Base-by-base conservation (phyloP, 1,139 yeast genomes). In the Yamadazyma taylorii region DNA sequence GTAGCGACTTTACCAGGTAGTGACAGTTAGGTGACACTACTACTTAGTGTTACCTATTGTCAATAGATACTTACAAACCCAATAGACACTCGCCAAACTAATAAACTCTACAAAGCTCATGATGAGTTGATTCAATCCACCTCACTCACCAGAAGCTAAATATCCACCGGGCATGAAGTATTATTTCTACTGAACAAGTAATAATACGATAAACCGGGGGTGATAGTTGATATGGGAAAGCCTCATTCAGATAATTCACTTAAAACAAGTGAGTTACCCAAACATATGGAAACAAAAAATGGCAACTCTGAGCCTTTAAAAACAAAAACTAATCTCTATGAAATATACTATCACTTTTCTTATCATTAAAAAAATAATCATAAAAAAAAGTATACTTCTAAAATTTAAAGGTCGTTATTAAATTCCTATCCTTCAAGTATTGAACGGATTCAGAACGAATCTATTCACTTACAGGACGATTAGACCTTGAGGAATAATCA, bases 131-230 rank as follows among this genome's bases (percentile, higher is more conserved):
- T n/a, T n/a, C n/a, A n/a, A n/a, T n/a, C n/a, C n/a, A n/a, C n/a
- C n/a, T n/a, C n/a, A n/a, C n/a, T n/a, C n/a, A n/a, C n/a, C n/a
- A n/a, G n/a, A n/a, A n/a, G n/a, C n/a, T n/a, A n/a, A n/a, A n/a
- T 70, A 61, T 70, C 48, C 58, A 69, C 77, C 74, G 76, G 75
- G 77, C 77, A 71, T 71, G 77, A 71, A 71, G 77, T 69, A 67
- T 63, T 55, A 51, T 58, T 55, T 53, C 72, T 69, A 70, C 61
- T 46, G 63, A 52, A 38, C 15, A 44, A 66, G 69, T 51, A 54
- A 56, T 55, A 52, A 63, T 69, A 70, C 76, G 76, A 70, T 60
- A 69, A 70, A 62, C 75, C 76, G 72, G 76, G 72, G 46, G 33
- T 39, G 39, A 33, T 31, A 33, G 48, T 66, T 58, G 41, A 40